These are phyloP conservation scores for Panaeolus papilionaceus DNA, from an alignment of 768 basidiomycete genomes.

Conservation along the genomic window DNA sequence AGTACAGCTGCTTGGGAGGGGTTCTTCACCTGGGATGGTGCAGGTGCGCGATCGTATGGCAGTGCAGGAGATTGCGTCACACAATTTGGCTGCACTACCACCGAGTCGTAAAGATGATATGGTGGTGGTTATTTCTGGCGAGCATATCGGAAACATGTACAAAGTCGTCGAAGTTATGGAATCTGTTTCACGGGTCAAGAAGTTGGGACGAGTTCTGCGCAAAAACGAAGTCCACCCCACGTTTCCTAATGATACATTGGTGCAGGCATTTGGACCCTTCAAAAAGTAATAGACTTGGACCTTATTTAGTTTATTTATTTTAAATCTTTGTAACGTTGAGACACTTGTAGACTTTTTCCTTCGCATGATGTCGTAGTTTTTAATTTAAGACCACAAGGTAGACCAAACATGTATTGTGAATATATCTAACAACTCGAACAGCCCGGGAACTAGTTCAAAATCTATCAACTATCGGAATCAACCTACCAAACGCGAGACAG, in stretches of 20 bases:
- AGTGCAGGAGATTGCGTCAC: not conserved
- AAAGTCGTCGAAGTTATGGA: not conserved
- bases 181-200: not conserved
- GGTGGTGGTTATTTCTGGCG: not conserved
- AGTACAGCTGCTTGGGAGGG: not conserved
- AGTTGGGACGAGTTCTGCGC: not conserved
- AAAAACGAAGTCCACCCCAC: not conserved
- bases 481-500: too few species aligned
- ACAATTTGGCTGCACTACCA: not conserved
- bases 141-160: not conserved
- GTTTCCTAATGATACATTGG: not conserved
- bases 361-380: too few species aligned
- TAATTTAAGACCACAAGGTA: too few species aligned
- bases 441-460: too few species aligned
- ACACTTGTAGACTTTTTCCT: too few species aligned
- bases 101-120: not conserved
- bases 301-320: too few species aligned
- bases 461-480: too few species aligned
- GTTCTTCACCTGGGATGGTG: not conserved
- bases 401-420: too few species aligned
- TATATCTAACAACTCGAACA: too few species aligned
- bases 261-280: too few species aligned
- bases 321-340: too few species aligned
- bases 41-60: not conserved
- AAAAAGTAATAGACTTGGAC: too few species aligned